These are phyloP conservation scores for Orobanche coerulescens DNA, from an alignment of 257 asterid species.

Conservation along the genomic window DNA sequence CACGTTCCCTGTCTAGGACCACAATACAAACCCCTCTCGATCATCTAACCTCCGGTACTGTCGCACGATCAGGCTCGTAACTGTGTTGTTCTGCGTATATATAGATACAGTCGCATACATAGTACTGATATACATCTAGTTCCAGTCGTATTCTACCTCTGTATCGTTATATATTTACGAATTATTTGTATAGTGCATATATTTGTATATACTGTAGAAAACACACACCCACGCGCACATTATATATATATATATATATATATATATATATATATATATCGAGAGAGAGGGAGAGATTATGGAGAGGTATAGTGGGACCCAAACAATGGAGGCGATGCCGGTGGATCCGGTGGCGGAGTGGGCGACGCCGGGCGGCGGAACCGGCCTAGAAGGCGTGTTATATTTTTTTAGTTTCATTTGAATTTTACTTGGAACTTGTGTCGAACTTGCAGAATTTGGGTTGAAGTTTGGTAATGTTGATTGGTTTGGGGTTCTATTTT, in stretches of 20 bases:
- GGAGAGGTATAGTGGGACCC: conserved; percentile 53
- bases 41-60: conserved; percentile 28
- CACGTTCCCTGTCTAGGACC: conserved; percentile 39
- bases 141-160: conserved; percentile 6
- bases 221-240: too few species aligned
- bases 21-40: conserved; percentile 43
- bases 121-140: background rate
- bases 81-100: conserved; percentile 9
- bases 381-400: conserved; percentile 62
- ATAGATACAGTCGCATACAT: background rate
- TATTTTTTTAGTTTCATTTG: conserved; percentile 29
- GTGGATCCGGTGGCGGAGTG: conserved; percentile 65
- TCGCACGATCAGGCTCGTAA: conserved; percentile 22
- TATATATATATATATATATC: conserved; percentile 20
- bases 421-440: conserved; percentile 39
- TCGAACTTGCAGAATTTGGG: conserved; percentile 23
- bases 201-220: background rate
- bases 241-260: conserved; percentile 21
- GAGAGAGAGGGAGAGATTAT: conserved; percentile 19
- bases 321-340: conserved; percentile 45
- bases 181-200: conserved; percentile 5
- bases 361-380: conserved; percentile 51
- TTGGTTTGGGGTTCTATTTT: conserved; percentile 26
- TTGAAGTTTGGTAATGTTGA: conserved; percentile 29
- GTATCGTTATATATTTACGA: conserved; percentile 9